Evolutionary conservation across 1,284 basidiomycete genomes (phyloP).

Genomic region (Grifola frondosa): DNA sequence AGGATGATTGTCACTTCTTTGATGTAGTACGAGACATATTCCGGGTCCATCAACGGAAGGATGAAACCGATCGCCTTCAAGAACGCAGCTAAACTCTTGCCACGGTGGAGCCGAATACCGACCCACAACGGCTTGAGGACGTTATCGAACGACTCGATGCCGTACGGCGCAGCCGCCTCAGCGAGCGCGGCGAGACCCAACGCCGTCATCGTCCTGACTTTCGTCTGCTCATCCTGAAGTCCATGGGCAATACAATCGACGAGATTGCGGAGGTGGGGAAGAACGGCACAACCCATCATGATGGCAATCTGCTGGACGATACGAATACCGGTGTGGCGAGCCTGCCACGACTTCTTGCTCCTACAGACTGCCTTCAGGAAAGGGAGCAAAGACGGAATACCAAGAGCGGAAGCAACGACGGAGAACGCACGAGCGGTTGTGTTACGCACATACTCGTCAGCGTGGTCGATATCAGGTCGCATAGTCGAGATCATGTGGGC

Average conservation of each 20-base stretch:
- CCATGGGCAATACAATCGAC: slow-evolving; percentile 97
- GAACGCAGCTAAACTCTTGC: slow-evolving; percentile 97
- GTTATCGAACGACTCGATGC: slow-evolving; percentile 99
- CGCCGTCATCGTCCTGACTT: slow-evolving; percentile 99
- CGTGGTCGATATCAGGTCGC: slow-evolving; percentile 99
- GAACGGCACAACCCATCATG: slow-evolving; percentile 99
- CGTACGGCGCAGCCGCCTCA: slow-evolving; percentile 96
- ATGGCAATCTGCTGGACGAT: slow-evolving; percentile 99
- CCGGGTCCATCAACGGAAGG: slow-evolving; percentile 99
- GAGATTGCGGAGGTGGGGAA: slow-evolving; percentile 94
- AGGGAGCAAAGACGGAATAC: slow-evolving; percentile 95
- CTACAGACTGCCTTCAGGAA: slow-evolving; percentile 99
- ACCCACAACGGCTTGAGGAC: slow-evolving; percentile 98
- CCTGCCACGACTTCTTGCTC: slow-evolving; percentile 99
- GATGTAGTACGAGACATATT: slow-evolving; percentile 97
- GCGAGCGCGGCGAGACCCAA: slow-evolving; percentile 95
- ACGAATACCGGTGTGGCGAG: slow-evolving; percentile 97
- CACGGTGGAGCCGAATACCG: slow-evolving; percentile 96
- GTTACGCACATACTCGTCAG: slow-evolving; percentile 99
- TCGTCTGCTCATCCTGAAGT: slow-evolving; percentile 97
- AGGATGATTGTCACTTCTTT: slow-evolving; percentile 97
- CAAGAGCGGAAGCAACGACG: slow-evolving; percentile 96
- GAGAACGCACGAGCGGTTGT: slow-evolving; percentile 99
- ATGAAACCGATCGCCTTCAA: slow-evolving; percentile 99
- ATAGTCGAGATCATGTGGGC: slow-evolving; percentile 99